Conservation (phyloP, 2,329 filamentous ascomycete species). For the Aspergillus melleus region DNA sequence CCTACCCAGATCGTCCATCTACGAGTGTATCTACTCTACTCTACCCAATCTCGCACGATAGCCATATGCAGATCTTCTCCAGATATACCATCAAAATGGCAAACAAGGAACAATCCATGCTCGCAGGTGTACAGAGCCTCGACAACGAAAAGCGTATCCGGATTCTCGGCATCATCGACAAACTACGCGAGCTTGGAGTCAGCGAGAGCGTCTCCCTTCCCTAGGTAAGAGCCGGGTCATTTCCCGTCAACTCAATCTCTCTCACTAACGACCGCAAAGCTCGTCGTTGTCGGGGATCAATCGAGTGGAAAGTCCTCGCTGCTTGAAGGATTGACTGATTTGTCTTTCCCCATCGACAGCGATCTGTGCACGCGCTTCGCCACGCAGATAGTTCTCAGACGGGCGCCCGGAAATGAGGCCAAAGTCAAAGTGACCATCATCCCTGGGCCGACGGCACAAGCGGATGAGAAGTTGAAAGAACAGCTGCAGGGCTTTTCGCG, state of each 20-base stretch:
- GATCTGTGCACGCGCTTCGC: conserved; percentile 34
- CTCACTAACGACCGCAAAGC: conserved; percentile 16
- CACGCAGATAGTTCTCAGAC: conserved; percentile 32
- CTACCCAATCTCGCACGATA: no score
- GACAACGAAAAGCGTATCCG: conserved; percentile 20
- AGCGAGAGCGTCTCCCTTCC: conserved; percentile 31
- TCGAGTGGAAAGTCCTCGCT: conserved; percentile 36
- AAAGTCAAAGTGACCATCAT: conserved; percentile 33
- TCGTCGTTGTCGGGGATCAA: conserved; percentile 37
- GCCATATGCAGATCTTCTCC: not conserved
- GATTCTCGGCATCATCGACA: conserved; percentile 25
- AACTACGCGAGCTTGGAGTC: conserved; percentile 28
- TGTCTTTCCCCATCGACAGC: conserved; percentile 30
- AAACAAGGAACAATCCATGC: not conserved
- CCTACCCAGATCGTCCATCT: no score
- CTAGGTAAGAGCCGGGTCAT: conserved; percentile 19
- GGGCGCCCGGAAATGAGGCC: conserved; percentile 9
- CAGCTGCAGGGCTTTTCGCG: conserved; percentile 18
- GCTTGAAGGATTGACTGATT: conserved; percentile 30
- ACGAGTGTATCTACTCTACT: no score
- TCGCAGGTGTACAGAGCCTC: conserved; percentile 23
- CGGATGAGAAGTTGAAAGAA: conserved; percentile 15
- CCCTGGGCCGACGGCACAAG: conserved; percentile 23
- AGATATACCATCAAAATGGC: not conserved
- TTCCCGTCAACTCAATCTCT: no score